Evolutionary conservation across 2,329 filamentous ascomycete species (phyloP), one percentile per base, ranked within the genome.

Genomic region (Niveomyces coronatus): DNA sequence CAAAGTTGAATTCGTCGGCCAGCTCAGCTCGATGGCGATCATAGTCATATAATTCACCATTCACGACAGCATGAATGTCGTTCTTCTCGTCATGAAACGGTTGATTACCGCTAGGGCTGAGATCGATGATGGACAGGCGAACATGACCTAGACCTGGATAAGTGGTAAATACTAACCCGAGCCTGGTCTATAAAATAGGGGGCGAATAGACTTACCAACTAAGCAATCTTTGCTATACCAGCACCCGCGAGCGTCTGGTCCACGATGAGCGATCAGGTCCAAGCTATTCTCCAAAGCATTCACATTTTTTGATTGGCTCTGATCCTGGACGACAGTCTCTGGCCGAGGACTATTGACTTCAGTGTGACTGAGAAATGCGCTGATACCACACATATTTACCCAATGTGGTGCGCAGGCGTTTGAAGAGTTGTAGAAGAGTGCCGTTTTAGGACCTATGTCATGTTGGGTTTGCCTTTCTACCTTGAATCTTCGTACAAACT

Each of bases 31-130:
- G 60, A 10, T 71, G 57, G 9, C 52, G 47, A 34, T 72, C 66
- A 41, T 66, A 59, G 46, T 71, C 68, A 49, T 77, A 77, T n/a
- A 77, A 59, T 49, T 76, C 72, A 19, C 74, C 72, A 41, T 74
- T 76, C 17, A 76, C 68, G n/a, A 76, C 64, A 2, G 70, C 70
- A 48, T 76, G 70, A 14, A 76, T 56, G 2, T 45, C 44, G 15
- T 53, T 50, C 13, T 61, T 54, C 5, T 27, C 15, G 10, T 9
- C 7, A 37, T 64, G 59, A 31, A 69, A 51, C 2, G 70, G 71
- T 45, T 74, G 71, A 4, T 51, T 48, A 2, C 65, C 71, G n/a
- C 53, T 51, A 0, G 61, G 51, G 7, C 60, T 63, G 1, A 73
- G 60, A 44, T 74, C 70, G 44, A 70, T 69, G 49, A 74, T 73